Percentiles rank a stretch among this genome's conserved stretches.
These are phyloP conservation scores for Umbelopsis ramanniana DNA, from an alignment of 192 early-diverging fungal species.

Conservation along the genomic window DNA sequence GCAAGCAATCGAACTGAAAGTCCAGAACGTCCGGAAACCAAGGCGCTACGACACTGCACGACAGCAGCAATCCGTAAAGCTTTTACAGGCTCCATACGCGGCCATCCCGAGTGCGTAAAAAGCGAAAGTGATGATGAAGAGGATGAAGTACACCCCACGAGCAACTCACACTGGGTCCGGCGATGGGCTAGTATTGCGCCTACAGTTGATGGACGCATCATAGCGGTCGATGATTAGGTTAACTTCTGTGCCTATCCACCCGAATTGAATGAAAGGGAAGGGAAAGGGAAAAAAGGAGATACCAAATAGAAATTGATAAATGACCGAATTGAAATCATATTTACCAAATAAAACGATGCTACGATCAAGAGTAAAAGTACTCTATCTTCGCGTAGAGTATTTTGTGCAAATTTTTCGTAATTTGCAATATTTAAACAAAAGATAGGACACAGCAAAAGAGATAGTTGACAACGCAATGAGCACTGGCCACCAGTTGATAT, in stretches of 20 bases:
- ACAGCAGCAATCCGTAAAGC: constrained; percentile 27
- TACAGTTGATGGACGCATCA: constrained; percentile 57
- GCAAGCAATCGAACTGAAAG: not conserved
- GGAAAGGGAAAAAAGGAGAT: too few relatives aligned
- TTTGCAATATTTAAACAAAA: too few relatives aligned
- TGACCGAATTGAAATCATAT: too few relatives aligned
- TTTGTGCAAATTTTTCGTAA: too few relatives aligned
- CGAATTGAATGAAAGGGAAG: too few relatives aligned
- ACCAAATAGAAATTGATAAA: too few relatives aligned
- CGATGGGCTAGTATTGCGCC: constrained; percentile 63
- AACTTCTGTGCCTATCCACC: not conserved
- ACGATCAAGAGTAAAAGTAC: too few relatives aligned
- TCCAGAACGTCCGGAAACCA: constrained; percentile 18
- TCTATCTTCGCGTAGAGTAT: too few relatives aligned
- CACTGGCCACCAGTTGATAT: too few relatives aligned
- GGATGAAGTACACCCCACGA: constrained; percentile 28
- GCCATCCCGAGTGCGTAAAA: constrained; percentile 39
- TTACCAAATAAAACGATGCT: too few relatives aligned
- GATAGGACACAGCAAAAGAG: too few relatives aligned
- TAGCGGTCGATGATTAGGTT: not conserved
- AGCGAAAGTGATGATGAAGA: constrained; percentile 47
- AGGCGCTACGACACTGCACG: constrained; percentile 12
- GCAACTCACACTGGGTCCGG: constrained; percentile 47
- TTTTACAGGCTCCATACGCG: constrained; percentile 24
- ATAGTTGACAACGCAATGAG: too few relatives aligned